phyloP scores from a whole-genome alignment of 176 grass and related monocot species.

The Tuctoria greenei region DNA sequence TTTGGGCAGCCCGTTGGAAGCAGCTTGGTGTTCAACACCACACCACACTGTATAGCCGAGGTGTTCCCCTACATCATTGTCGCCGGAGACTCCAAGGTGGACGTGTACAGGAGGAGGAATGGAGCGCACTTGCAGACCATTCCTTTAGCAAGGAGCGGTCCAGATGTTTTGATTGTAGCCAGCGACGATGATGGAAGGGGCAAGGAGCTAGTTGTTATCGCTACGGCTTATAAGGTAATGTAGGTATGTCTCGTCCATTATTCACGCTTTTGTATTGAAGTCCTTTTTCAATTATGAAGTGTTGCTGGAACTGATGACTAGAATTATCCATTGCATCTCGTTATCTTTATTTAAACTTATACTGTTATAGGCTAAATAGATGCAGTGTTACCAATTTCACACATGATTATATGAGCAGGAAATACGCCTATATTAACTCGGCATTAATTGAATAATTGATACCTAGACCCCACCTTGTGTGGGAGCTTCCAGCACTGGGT shows the following conservation, averaged over 20 bases:
- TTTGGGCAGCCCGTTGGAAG: constrained; percentile 66
- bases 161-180: constrained; percentile 50
- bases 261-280: constrained; percentile 2
- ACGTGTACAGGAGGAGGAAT: constrained; percentile 78
- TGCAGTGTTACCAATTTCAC: not conserved
- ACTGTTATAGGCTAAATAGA: constrained; percentile 1
- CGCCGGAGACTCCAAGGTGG: constrained; percentile 56
- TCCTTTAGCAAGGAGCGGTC: constrained; percentile 42
- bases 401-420: not conserved
- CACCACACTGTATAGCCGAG: constrained; percentile 61
- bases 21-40: constrained; percentile 76
- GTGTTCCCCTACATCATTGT: constrained; percentile 72
- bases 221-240: constrained; percentile 94
- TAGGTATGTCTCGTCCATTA: constrained; percentile 66
- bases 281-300: not conserved
- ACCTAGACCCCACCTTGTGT: not conserved
- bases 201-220: constrained; percentile 46
- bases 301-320: not conserved
- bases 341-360: not conserved
- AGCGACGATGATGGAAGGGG: constrained; percentile 52
- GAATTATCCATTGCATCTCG: not conserved
- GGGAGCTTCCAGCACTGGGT: too few species aligned
- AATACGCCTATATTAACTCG: constrained; percentile 1
- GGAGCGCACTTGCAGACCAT: constrained; percentile 59
- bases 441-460: constrained; percentile 4